These are phyloP conservation scores for Saitozyma sp. DNA, from an alignment of 768 basidiomycete species.

Conservation along the genomic window DNA sequence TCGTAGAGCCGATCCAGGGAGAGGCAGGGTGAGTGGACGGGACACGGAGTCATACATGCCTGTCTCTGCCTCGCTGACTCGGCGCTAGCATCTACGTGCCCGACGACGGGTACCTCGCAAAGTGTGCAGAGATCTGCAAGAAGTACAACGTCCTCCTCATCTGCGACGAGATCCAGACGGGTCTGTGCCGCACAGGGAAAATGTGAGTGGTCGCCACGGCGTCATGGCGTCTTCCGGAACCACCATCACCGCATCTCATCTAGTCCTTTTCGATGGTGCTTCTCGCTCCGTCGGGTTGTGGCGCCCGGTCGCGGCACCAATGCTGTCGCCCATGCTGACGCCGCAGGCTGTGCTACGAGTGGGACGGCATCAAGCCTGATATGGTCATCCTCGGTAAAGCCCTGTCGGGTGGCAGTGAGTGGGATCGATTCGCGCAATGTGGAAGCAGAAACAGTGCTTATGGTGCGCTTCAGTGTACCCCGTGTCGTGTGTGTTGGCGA, in stretches of 20 bases:
- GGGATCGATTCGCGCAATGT: neutral
- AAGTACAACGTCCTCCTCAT: slow-evolving; percentile 92
- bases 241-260: too few relatives aligned
- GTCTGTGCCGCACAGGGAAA: slow-evolving; percentile 88
- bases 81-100: slow-evolving; percentile 81
- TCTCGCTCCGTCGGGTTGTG: too few relatives aligned
- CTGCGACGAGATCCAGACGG: slow-evolving; percentile 98
- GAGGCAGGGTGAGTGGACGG: slow-evolving; percentile 77
- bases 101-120: slow-evolving; percentile 75
- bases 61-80: neutral
- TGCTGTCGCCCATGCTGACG: neutral
- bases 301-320: neutral
- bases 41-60: neutral
- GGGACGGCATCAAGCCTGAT: slow-evolving; percentile 85
- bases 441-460: slow-evolving; percentile 1
- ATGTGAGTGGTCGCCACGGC: slow-evolving; percentile 55
- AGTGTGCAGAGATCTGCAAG: slow-evolving; percentile 80
- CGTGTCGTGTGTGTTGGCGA: slow-evolving; percentile 89
- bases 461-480: slow-evolving; percentile 69
- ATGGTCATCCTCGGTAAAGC: slow-evolving; percentile 93
- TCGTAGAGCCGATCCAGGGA: slow-evolving; percentile 98
- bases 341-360: slow-evolving; percentile 70
- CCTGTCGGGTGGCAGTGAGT: slow-evolving; percentile 85
- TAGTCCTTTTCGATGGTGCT: too few relatives aligned
- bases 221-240: neutral